Evolutionary conservation across 768 basidiomycete species (phyloP).

Genomic region (Amylocystis lapponica): DNA sequence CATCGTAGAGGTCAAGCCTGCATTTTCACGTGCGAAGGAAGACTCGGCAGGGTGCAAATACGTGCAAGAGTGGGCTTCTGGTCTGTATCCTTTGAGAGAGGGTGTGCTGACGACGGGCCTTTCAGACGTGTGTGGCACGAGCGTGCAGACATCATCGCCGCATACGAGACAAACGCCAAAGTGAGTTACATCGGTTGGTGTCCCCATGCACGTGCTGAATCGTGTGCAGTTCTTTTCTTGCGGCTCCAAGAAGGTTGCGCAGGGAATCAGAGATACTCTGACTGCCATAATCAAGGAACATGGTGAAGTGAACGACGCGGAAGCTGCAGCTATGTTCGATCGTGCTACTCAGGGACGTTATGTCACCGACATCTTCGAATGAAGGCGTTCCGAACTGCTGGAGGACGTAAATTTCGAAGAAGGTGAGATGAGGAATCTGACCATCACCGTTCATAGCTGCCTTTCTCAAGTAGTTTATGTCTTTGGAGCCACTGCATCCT

Average conservation of each 20-base stretch:
- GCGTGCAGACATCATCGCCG: conserved; percentile 27
- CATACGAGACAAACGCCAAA: conserved; percentile 30
- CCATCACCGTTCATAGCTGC: too few relatives aligned
- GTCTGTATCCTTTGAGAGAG: not conserved
- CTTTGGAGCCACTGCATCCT: too few relatives aligned
- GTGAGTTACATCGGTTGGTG: conserved; percentile 17
- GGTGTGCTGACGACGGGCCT: not conserved
- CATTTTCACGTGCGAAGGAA: conserved; percentile 26
- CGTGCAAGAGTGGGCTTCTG: conserved; percentile 24
- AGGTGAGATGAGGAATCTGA: too few relatives aligned
- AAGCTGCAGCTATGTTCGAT: conserved; percentile 29
- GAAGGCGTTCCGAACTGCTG: too few relatives aligned
- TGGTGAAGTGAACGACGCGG: conserved; percentile 15
- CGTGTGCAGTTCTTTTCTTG: conserved; percentile 36
- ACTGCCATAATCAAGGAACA: conserved; percentile 31
- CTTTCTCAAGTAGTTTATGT: too few relatives aligned
- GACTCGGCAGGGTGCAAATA: conserved; percentile 23
- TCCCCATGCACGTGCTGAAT: not conserved
- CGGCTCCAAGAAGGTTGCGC: conserved; percentile 34
- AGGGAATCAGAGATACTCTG: conserved; percentile 33
- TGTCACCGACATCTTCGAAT: conserved; percentile 43
- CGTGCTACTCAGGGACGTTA: conserved; percentile 33
- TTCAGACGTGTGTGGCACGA: conserved; percentile 39
- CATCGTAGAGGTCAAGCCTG: conserved; percentile 39
- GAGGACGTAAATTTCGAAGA: too few relatives aligned